phyloP scores from a whole-genome alignment of 2,329 filamentous ascomycete genomes.

The Fusarium acutatum region DNA sequence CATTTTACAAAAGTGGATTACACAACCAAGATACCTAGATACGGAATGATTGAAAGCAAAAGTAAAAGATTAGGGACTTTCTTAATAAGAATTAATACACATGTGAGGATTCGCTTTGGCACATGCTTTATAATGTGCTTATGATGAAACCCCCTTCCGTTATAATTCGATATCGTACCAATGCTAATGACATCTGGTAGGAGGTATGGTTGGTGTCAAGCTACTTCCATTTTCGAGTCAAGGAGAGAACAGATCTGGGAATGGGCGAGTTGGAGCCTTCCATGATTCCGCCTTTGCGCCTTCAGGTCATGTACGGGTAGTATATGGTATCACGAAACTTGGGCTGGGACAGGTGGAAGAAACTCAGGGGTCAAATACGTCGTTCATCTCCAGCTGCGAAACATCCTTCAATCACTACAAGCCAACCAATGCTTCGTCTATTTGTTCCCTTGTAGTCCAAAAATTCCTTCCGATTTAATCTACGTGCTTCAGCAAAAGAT shows the following conservation, averaged over 20 bases:
- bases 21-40: not conserved
- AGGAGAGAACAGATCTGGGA: not conserved
- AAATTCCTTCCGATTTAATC: not conserved
- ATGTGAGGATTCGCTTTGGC: not conserved
- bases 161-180: not conserved
- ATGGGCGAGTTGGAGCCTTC: not conserved
- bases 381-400: not conserved
- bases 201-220: too few relatives aligned
- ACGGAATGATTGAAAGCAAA: not conserved
- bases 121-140: not conserved
- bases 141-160: not conserved
- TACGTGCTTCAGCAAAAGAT: not conserved
- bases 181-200: not conserved
- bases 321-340: not conserved
- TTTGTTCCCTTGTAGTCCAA: too few relatives aligned
- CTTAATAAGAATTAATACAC: too few relatives aligned
- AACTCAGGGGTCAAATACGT: not conserved
- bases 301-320: not conserved
- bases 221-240: not conserved
- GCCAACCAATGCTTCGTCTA: not conserved
- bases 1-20: too few relatives aligned
- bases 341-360: not conserved
- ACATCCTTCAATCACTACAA: not conserved
- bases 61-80: not conserved
- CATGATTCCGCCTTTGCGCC: not conserved